A percentile compares a stretch with the other conserved stretches of the same genome.
Evolutionary conservation across 345 rosid species (phyloP).

Genomic region (Excoecaria cochinchinensis): DNA sequence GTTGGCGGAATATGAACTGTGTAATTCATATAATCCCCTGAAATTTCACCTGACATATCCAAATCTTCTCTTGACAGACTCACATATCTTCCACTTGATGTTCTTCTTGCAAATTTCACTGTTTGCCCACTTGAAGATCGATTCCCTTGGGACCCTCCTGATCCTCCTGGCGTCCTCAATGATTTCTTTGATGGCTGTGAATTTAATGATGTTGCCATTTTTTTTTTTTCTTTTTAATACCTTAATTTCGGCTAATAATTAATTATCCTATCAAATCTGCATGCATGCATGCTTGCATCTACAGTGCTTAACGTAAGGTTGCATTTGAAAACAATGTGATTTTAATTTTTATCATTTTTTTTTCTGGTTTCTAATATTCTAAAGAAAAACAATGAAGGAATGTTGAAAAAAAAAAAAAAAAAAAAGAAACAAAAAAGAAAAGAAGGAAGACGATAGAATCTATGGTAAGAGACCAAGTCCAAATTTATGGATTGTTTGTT

Average conservation of each 20-base stretch:
- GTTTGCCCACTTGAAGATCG: conserved; percentile 53
- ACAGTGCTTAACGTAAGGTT: too few species aligned
- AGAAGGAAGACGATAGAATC: not conserved
- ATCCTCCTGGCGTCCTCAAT: conserved; percentile 49
- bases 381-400: too few species aligned
- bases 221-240: conserved; percentile 5
- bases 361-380: too few species aligned
- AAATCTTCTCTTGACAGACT: conserved; percentile 81
- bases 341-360: too few species aligned
- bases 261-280: not conserved
- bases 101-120: conserved; percentile 84
- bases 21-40: conserved; percentile 83
- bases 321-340: too few species aligned
- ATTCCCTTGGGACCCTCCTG: conserved; percentile 21
- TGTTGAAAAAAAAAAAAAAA: not conserved
- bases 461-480: conserved; percentile 21
- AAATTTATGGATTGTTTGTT: not conserved
- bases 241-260: not conserved
- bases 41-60: conserved; percentile 74
- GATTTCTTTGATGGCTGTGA: conserved; percentile 66
- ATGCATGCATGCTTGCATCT: too few species aligned
- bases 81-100: conserved; percentile 93
- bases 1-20: conserved; percentile 94
- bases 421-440: not conserved
- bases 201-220: conserved; percentile 59